Evolutionary conservation across 768 basidiomycete genomes (phyloP), one percentile per base, ranked within the genome.

Genomic region (Gelatoporia subvermispora): DNA sequence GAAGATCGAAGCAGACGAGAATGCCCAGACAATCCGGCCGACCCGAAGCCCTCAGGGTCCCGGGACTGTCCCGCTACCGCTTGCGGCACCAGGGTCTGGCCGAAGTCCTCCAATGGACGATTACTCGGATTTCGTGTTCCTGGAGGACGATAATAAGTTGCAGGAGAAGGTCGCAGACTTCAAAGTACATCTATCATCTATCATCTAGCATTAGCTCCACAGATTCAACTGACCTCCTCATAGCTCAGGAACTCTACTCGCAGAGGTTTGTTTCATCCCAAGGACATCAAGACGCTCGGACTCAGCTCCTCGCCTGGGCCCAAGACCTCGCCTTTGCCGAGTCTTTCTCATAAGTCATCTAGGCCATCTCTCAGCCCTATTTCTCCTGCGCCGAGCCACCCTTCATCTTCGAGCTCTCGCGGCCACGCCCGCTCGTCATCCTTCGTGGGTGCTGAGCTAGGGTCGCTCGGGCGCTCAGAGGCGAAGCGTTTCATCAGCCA

Each of bases 61-160:
- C 0, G 66, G 67, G 23, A 75, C 74, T 22, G 64, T 65, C 15
- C 68, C 75, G 10, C 65, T 81, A 16, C 69, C 75, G 9, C 61
- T 81, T 5, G 77, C 84, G 16, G 78, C 72, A 62, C 72, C 87
- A 1, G 65, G 85, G 8, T 68, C 73, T 8, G 78, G 76, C 35
- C 83, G 89, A 24, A 65, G 67, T 8, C 81, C 85, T 7, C 85
- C 89, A 35, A 77, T 85, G 2, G 94, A 97, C 60, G 94, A 97
- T 65, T 94, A 93, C 61, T 94, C 92, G 7, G 94, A 97, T 61
- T 67, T 95, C 35, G 82, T 80, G 20, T 70, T 75, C n/a, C 88
- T 85, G 15, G 93, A 89, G 53, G 88, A 88, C 35, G 87, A 86
- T 58, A 66, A 72, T 23, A 69, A 72, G 23, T 65, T 95, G 43